Evolutionary conservation across 176 grass and related monocot species (phyloP).

Genomic region (Oryza brachyantha): DNA sequence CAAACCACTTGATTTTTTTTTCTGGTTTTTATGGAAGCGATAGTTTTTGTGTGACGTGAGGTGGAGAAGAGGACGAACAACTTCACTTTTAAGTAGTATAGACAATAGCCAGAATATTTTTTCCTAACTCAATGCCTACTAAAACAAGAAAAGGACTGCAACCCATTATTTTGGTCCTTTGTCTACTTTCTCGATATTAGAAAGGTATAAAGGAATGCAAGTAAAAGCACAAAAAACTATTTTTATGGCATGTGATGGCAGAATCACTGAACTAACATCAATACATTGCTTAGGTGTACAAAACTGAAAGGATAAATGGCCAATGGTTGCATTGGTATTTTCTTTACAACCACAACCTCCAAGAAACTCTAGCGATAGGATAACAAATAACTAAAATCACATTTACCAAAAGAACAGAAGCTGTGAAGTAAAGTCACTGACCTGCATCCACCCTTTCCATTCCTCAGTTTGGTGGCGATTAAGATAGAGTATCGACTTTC

Average conservation of each 20-base stretch:
- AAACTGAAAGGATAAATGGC: conserved; percentile 12
- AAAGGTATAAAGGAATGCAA: not conserved
- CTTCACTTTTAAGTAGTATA: no score
- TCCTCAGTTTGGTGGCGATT: conserved; percentile 85
- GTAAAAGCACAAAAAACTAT: not conserved
- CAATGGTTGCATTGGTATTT: no score
- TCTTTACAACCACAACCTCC: not conserved
- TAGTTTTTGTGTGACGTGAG: no score
- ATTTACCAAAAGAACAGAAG: conserved; percentile 9
- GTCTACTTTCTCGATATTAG: not conserved
- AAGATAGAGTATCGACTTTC: conserved; percentile 72
- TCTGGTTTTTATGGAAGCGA: no score
- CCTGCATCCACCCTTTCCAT: conserved; percentile 95
- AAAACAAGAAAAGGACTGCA: not conserved
- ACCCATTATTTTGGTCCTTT: not conserved
- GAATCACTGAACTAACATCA: conserved; percentile 12
- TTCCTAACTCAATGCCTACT: not conserved
- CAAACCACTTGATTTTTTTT: no score
- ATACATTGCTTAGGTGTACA: not conserved
- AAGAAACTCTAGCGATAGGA: not conserved
- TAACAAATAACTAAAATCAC: not conserved
- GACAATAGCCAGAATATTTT: not conserved
- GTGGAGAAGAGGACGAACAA: no score
- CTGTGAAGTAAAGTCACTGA: conserved; percentile 28
- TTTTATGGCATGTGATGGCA: not conserved